Conservation (phyloP, 352 stramenopile genomes). For the Phytopythium chamaehyphon region DNA sequence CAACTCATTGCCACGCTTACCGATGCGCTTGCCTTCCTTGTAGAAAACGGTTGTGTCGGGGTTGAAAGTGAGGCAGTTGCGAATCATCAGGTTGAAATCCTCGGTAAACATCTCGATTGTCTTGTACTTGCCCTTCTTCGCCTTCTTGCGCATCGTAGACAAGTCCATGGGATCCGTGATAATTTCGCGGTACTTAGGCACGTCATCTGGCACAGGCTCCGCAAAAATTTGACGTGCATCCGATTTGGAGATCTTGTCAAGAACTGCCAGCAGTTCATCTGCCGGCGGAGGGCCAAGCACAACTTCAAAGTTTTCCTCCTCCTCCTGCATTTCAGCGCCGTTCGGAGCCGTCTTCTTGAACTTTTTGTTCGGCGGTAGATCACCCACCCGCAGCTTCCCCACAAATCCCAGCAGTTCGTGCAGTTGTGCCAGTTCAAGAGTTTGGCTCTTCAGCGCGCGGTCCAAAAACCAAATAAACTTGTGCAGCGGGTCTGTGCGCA, state of each 20-base stretch:
- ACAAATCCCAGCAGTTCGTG: conserved; percentile 70
- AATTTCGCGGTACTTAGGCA: conserved; percentile 79
- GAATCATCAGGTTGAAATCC: conserved; percentile 86
- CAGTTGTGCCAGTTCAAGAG: conserved; percentile 59
- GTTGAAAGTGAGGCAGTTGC: conserved; percentile 87
- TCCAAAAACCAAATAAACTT: conserved; percentile 90
- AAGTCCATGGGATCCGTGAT: conserved; percentile 86
- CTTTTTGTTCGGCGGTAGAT: conserved; percentile 74
- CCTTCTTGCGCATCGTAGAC: conserved; percentile 79
- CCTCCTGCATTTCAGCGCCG: conserved; percentile 45
- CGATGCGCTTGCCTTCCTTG: conserved; percentile 83
- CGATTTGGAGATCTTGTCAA: conserved; percentile 80
- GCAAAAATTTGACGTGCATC: conserved; percentile 81
- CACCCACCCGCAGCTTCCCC: conserved; percentile 57
- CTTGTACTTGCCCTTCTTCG: conserved; percentile 78
- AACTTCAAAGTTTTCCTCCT: conserved; percentile 81
- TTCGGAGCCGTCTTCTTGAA: conserved; percentile 51
- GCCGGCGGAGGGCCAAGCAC: conserved; percentile 70
- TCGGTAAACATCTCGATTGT: conserved; percentile 69
- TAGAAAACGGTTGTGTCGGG: conserved; percentile 84
- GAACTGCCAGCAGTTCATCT: conserved; percentile 55
- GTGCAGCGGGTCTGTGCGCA: conserved; percentile 75
- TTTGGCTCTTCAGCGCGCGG: conserved; percentile 71
- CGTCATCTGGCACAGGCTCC: conserved; percentile 78
- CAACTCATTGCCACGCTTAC: conserved; percentile 75